Evolutionary conservation across 2,329 filamentous ascomycete species (phyloP), one percentile per base, ranked within the genome.

Genomic region (Botrytis pseudocinerea): DNA sequence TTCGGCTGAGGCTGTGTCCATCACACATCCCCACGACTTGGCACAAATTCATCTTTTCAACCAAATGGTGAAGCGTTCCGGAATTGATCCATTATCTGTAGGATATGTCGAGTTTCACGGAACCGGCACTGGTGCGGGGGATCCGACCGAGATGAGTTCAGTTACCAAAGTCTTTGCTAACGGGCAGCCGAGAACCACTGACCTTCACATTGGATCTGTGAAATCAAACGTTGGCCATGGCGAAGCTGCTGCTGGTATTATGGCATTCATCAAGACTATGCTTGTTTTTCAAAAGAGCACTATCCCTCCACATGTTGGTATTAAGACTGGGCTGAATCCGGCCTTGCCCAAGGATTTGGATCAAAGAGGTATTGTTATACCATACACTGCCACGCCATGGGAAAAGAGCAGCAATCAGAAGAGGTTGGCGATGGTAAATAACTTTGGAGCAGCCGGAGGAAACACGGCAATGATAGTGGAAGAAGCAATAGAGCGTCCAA

Each of bases 361-460:
- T 48, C 73, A 46, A 69, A 76, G 44, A 12, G 28, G 28, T 32
- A 61, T 78, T 5, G 38, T 74, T 12, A 78, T 77, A 61, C 70
- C 76, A 10, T 54, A 61, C 1, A 68, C 69, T 32, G 42, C 74
- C 10, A 74, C 71, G 12, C 42, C 72, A 18, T 79, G 74, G 74
- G 40, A 28, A 25, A 40, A 73, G 22, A 84, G 87, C 54, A 78
- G 82, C 0, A 32, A 80, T 9, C 80, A 80, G 6, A 81, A 62
- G 46, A 72, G 66, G 88, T 88, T 79, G 86, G 81, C 83, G 51
- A 59, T 76, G 14, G 28, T 72, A 20, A 81, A 80, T 63, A 88
- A 87, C 78, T 90, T 89, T 77, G 83, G 78, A 42, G 80, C 78
- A 54, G 77, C 78, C 46, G 78, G 79, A 69, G 80, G 80, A 60